Conservation (phyloP, 179 eudicot genomes). For the Camellia oleifera region DNA sequence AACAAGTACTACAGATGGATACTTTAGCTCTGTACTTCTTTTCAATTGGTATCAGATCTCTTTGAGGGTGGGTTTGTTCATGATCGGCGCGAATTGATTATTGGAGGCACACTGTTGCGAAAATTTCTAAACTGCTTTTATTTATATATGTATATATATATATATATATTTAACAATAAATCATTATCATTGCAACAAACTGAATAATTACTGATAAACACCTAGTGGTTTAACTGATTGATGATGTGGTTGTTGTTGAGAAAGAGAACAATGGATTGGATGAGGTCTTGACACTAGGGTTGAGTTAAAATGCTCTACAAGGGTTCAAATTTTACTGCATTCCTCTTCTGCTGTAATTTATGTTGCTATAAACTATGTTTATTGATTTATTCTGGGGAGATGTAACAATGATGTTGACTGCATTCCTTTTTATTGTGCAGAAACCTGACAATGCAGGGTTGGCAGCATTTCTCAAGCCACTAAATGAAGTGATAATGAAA, state of each 20-base stretch:
- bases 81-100: neutral
- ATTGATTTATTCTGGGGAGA: neutral
- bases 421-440: slow-evolving; percentile 36
- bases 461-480: slow-evolving; percentile 76
- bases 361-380: neutral
- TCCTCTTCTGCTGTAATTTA: neutral
- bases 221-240: neutral
- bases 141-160: neutral
- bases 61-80: neutral
- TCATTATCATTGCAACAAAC: neutral
- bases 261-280: neutral
- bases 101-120: neutral
- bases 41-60: neutral
- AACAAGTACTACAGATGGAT: neutral
- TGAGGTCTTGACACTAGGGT: neutral
- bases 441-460: slow-evolving; percentile 83
- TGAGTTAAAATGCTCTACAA: neutral
- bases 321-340: neutral
- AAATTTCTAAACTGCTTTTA: neutral
- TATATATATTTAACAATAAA: too few relatives aligned
- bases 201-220: too few relatives aligned
- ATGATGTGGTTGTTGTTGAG: neutral
- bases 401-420: neutral
- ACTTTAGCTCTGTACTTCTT: neutral
- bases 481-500: slow-evolving; percentile 71